phyloP scores from a whole-genome alignment of 2,329 filamentous ascomycete species.

The Talaromyces piceae region DNA sequence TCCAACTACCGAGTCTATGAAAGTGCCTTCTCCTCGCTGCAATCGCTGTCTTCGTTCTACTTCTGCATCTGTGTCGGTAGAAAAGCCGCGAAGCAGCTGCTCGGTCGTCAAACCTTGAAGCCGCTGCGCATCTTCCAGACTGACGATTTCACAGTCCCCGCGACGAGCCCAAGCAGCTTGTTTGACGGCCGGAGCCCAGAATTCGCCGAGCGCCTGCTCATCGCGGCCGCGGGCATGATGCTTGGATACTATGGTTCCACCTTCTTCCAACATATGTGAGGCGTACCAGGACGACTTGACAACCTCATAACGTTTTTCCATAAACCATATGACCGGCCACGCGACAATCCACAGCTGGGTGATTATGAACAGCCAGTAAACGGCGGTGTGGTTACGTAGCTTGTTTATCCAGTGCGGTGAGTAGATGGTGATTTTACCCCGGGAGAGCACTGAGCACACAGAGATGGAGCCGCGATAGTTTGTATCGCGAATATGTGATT shows the following conservation, averaged over 20 bases:
- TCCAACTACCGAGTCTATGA: slow-evolving; percentile 20
- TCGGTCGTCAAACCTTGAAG: slow-evolving; percentile 6
- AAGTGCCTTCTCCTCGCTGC: slow-evolving; percentile 18
- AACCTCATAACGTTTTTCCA: slow-evolving; percentile 31
- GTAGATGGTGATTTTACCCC: slow-evolving; percentile 27
- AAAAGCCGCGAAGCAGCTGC: not conserved
- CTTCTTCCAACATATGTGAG: slow-evolving; percentile 11
- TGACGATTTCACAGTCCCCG: slow-evolving; percentile 15
- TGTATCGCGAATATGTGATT: slow-evolving; percentile 30
- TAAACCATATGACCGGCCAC: slow-evolving; percentile 31
- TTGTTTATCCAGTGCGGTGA: slow-evolving; percentile 34
- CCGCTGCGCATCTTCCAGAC: slow-evolving; percentile 13
- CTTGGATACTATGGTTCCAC: slow-evolving; percentile 10
- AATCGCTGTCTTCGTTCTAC: slow-evolving; percentile 17
- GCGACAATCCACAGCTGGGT: slow-evolving; percentile 34
- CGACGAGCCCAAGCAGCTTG: slow-evolving; percentile 28
- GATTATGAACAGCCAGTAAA: slow-evolving; percentile 29
- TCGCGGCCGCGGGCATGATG: slow-evolving; percentile 20
- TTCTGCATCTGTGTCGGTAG: slow-evolving; percentile 15
- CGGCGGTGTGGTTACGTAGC: slow-evolving; percentile 24
- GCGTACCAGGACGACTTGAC: slow-evolving; percentile 26
- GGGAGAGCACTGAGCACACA: slow-evolving; percentile 17
- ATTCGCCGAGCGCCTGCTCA: slow-evolving; percentile 23
- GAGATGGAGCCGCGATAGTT: slow-evolving; percentile 30
- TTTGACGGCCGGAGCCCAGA: slow-evolving; percentile 28